Evolutionary conservation across 2,329 filamentous ascomycete species (phyloP).

Genomic region (Talaromyces sp.): DNA sequence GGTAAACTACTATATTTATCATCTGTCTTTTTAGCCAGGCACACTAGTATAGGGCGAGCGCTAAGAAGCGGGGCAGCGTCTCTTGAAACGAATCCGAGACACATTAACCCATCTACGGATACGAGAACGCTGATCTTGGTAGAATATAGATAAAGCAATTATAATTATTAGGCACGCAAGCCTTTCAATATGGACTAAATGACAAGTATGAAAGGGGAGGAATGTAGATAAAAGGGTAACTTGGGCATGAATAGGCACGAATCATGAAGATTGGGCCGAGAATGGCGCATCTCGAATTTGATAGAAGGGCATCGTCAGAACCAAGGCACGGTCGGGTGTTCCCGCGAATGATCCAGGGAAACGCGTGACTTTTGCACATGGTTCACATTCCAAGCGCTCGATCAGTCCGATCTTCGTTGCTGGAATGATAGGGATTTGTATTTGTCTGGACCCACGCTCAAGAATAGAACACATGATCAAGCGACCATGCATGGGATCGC

Average conservation of each 20-base stretch:
- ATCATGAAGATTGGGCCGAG: background rate
- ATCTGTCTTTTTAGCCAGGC: too few species aligned
- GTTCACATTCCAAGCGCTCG: background rate
- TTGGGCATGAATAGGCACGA: background rate
- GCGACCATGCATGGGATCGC: background rate
- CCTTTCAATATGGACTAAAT: too few species aligned
- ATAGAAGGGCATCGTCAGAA: background rate
- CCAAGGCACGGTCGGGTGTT: constrained; percentile 6
- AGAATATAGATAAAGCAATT: too few species aligned
- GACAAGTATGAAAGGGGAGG: too few species aligned
- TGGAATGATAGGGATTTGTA: background rate
- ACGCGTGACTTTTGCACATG: background rate
- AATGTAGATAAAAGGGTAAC: too few species aligned
- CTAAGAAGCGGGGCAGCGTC: background rate
- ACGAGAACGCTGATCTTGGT: background rate
- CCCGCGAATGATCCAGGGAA: constrained; percentile 7
- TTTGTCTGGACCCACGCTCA: background rate
- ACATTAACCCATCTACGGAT: background rate
- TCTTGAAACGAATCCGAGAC: constrained; percentile 1
- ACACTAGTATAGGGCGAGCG: background rate
- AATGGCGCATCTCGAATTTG: background rate
- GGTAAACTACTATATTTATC: too few species aligned
- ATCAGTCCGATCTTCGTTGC: background rate
- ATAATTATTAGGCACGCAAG: too few species aligned
- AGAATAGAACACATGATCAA: background rate